Percentiles rank a stretch among this genome's conserved stretches.
Conservation (phyloP, 2,329 filamentous ascomycete species). For the Cucurbitaria berberidis region DNA sequence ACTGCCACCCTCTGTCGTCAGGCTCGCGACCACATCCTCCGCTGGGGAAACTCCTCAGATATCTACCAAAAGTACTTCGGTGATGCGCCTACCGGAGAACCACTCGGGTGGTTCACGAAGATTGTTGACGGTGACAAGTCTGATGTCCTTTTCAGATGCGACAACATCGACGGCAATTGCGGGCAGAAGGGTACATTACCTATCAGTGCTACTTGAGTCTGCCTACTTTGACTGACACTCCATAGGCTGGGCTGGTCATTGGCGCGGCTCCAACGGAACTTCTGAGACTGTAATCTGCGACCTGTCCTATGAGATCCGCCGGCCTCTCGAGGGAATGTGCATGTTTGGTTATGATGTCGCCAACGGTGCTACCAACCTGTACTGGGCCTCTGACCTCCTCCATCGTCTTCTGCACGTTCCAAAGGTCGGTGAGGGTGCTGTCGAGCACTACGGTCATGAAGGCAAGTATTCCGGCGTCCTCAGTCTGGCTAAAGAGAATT, state of each 20-base stretch:
- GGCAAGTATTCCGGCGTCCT: conserved; percentile 64
- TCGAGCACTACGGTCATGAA: conserved; percentile 68
- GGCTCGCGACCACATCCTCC: conserved; percentile 67
- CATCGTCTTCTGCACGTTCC: conserved; percentile 71
- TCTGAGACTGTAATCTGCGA: conserved; percentile 73
- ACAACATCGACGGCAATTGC: conserved; percentile 72
- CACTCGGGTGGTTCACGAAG: conserved; percentile 68
- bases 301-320: conserved; percentile 64
- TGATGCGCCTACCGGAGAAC: conserved; percentile 61
- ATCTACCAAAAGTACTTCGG: conserved; percentile 73
- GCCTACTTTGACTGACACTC: background rate
- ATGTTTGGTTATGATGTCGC: conserved; percentile 68
- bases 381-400: conserved; percentile 70
- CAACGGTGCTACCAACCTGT: conserved; percentile 62
- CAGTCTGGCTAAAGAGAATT: conserved; percentile 59
- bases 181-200: conserved; percentile 32
- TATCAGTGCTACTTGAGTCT: too few relatives aligned
- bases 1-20: conserved; percentile 64
- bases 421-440: conserved; percentile 62
- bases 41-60: conserved; percentile 62
- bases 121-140: conserved; percentile 64
- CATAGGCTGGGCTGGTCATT: conserved; percentile 70
- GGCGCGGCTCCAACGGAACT: conserved; percentile 69
- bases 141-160: conserved; percentile 68
- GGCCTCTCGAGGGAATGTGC: conserved; percentile 65